These are phyloP conservation scores for Fragaria iinumae DNA, from an alignment of 306 rosid genomes.

Conservation along the genomic window DNA sequence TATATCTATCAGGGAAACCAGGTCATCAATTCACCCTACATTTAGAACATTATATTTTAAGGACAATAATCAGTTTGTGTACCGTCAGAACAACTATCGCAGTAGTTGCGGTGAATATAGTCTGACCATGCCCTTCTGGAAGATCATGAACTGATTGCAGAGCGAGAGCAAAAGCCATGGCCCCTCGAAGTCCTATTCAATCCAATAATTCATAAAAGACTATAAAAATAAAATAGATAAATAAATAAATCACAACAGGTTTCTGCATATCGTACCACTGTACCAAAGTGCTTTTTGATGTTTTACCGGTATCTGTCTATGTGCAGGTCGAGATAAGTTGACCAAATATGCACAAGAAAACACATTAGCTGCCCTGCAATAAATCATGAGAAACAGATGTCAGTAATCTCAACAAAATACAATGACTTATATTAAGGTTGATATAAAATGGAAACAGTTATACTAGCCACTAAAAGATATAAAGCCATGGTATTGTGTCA, in stretches of 20 bases:
- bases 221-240: conserved; percentile 1
- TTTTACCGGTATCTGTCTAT: conserved; percentile 71
- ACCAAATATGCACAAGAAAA: conserved; percentile 92
- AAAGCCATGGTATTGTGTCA: not conserved
- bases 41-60: not conserved
- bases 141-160: conserved; percentile 97
- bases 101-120: conserved; percentile 95
- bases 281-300: conserved; percentile 98
- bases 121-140: conserved; percentile 99
- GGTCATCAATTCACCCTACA: not conserved
- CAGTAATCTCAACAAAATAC: conserved; percentile 20
- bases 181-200: conserved; percentile 90
- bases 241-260: conserved; percentile 13
- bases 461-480: not conserved
- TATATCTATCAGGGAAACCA: not conserved
- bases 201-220: conserved; percentile 24
- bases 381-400: conserved; percentile 25
- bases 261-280: conserved; percentile 62
- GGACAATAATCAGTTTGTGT: conserved; percentile 29
- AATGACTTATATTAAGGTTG: conserved; percentile 10
- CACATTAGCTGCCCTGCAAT: conserved; percentile 88
- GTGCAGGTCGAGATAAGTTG: conserved; percentile 79
- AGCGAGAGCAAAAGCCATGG: conserved; percentile 99
- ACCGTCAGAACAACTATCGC: conserved; percentile 98
- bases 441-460: not conserved